Evolutionary conservation across 2,329 filamentous ascomycete species (phyloP).

Genomic region (Cladosporium sp.): DNA sequence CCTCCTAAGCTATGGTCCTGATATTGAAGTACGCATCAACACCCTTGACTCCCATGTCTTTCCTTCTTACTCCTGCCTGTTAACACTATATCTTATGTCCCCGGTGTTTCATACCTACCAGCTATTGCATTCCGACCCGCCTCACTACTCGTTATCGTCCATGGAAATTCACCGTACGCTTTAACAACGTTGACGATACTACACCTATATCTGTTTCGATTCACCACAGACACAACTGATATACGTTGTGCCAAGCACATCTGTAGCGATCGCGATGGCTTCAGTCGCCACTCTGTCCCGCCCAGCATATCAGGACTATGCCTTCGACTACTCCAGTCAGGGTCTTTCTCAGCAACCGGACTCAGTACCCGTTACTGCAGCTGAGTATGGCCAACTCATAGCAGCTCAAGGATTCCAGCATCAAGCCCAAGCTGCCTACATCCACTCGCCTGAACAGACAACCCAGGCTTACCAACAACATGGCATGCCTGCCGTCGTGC

Average conservation of each 20-base stretch:
- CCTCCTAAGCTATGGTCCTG: conserved; percentile 15
- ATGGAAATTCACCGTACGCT: conserved; percentile 14
- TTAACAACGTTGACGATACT: conserved; percentile 22
- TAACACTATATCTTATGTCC: conserved; percentile 22
- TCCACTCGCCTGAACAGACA: conserved; percentile 21
- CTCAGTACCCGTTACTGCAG: conserved; percentile 24
- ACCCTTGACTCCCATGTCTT: conserved; percentile 22
- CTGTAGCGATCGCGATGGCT: conserved; percentile 1
- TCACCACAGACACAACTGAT: conserved; percentile 1
- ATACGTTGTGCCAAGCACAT: conserved; percentile 7
- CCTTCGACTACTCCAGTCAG: conserved; percentile 50
- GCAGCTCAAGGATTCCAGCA: conserved; percentile 31
- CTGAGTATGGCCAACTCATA: conserved; percentile 31
- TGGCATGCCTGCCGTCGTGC: conserved; percentile 30
- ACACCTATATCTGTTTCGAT: conserved; percentile 17
- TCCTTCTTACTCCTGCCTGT: conserved; percentile 20
- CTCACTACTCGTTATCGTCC: conserved; percentile 13
- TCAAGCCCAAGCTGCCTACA: conserved; percentile 20
- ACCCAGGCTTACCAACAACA: conserved; percentile 32
- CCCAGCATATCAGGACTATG: conserved; percentile 48
- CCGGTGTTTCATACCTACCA: conserved; percentile 22
- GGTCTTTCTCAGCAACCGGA: conserved; percentile 45
- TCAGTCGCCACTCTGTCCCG: conserved; percentile 50
- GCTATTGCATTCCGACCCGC: conserved; percentile 18
- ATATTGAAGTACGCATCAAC: conserved; percentile 20